Conservation (phyloP, 768 basidiomycete genomes). For the Hypholoma fasciculare region DNA sequence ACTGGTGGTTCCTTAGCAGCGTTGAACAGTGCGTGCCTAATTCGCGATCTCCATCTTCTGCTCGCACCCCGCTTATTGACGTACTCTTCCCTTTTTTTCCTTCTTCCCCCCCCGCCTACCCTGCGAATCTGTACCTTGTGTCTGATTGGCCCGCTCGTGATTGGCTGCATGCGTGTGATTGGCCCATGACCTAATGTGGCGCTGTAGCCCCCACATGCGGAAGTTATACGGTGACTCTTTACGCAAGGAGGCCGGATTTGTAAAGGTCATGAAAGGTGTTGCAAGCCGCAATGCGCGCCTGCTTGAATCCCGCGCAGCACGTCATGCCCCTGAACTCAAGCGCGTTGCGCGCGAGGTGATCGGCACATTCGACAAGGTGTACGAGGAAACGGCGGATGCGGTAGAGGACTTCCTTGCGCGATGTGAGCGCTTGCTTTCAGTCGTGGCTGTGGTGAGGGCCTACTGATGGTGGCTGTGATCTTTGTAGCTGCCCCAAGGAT, state of each 20-base stretch:
- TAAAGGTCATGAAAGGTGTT: slow-evolving; percentile 96
- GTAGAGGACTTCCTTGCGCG: slow-evolving; percentile 93
- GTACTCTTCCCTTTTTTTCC: not conserved
- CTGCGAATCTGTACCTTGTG: not conserved
- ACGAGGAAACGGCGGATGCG: slow-evolving; percentile 89
- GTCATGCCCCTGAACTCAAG: slow-evolving; percentile 80
- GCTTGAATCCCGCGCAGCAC: slow-evolving; percentile 74
- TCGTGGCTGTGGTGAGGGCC: no score
- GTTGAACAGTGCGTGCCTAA: slow-evolving; percentile 80
- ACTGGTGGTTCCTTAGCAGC: slow-evolving; percentile 93
- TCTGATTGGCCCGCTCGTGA: no score
- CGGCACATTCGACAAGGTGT: slow-evolving; percentile 94
- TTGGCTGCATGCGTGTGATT: not conserved
- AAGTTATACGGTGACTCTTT: slow-evolving; percentile 93
- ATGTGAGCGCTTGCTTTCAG: slow-evolving; percentile 52
- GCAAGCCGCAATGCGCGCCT: slow-evolving; percentile 80
- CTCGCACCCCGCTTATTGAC: not conserved
- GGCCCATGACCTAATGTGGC: not conserved
- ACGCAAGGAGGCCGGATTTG: slow-evolving; percentile 94
- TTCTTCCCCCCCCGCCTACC: not conserved
- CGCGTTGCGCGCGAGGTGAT: slow-evolving; percentile 85
- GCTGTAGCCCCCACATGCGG: slow-evolving; percentile 91
- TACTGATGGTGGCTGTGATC: not conserved
- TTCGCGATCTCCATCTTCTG: no score
- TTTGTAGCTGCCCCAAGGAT: slow-evolving; percentile 80